Evolutionary conservation across 2,329 filamentous ascomycete species (phyloP), one percentile per base, ranked within the genome.

Genomic region (Fusarium succisae): DNA sequence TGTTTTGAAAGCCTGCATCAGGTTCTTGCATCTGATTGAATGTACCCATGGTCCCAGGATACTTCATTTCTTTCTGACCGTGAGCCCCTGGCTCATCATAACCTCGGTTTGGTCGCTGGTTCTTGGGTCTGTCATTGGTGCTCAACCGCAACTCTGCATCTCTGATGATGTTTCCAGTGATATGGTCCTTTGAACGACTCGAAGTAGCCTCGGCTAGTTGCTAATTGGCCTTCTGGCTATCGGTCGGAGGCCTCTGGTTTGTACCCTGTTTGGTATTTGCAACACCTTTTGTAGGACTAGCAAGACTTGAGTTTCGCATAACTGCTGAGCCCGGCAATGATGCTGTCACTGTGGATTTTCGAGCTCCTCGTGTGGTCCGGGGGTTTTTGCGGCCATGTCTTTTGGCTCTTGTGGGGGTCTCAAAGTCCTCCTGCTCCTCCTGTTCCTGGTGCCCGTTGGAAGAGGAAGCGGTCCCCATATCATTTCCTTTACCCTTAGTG

Each of bases 311-410:
- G 54, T 65, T 69, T 28, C 54, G 51, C 54, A 78, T 59, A 11
- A 77, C 54, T 28, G 71, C 63, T 8, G 77, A 78, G 43, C 72
- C 54, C 32, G 76, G 77, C n/a, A 79, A 57, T 18, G 77, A 79
- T 58, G 68, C 56, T 15, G 77, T 78, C 9, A 66, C 65, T 24
- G 56, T 65, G 18, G 61, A 38, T 44, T 67, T 69, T 26, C 43
- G 26, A 39, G 35, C 58, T 60, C 61, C 65, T 45, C 22, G 51
- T 47, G 65, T 73, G 9, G 58, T 62, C 57, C 68, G 61, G 24
- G 61, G 74, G n/a, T 73, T 76, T 14, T 55, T 43, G 32, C 39
- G 73, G 32, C 56, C 63, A 55, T 43, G 59, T 18, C 54, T 55
- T 30, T 57, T 70, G 50, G 59, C 35, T 24, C 70, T 77, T 22